Evolutionary conservation across 192 early-diverging fungal species (phyloP).

Genomic region (Coemansia sp.): DNA sequence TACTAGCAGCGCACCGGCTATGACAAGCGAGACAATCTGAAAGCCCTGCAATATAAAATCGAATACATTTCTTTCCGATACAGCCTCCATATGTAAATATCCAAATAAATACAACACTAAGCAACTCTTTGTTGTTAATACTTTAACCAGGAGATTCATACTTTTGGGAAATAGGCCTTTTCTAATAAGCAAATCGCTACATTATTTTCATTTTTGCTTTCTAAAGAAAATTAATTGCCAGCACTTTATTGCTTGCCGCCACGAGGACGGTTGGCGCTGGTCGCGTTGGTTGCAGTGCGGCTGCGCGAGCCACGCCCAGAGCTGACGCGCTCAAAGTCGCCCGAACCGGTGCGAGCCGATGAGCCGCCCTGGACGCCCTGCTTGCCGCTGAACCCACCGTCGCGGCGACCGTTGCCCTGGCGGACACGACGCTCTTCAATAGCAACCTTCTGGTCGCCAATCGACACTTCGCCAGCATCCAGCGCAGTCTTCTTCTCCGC

Average conservation of each 20-base stretch:
- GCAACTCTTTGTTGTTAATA: background rate
- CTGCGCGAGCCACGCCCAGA: slow-evolving; percentile 46
- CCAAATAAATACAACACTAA: background rate
- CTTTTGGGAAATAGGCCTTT: background rate
- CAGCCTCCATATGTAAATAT: background rate
- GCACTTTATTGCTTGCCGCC: slow-evolving; percentile 31
- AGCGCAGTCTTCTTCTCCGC: slow-evolving; percentile 65
- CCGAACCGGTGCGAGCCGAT: slow-evolving; percentile 27
- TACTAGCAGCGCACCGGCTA: slow-evolving; percentile 21
- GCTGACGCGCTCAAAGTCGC: slow-evolving; percentile 50
- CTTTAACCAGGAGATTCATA: background rate
- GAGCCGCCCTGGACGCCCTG: slow-evolving; percentile 15
- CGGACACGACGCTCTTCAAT: slow-evolving; percentile 52
- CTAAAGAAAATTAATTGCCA: background rate
- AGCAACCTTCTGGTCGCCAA: slow-evolving; percentile 16
- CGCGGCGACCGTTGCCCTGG: slow-evolving; percentile 33
- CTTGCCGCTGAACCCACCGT: slow-evolving; percentile 20
- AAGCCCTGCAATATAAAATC: slow-evolving; percentile 15
- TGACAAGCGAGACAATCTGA: slow-evolving; percentile 8
- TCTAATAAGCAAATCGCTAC: background rate
- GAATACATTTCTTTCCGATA: slow-evolving; percentile 16
- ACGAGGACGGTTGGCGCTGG: slow-evolving; percentile 17
- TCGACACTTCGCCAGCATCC: slow-evolving; percentile 17
- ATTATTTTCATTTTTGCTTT: background rate
- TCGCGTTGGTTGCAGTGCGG: slow-evolving; percentile 25